Evolutionary conservation across 306 rosid species (phyloP), one percentile per base, ranked within the genome.

Genomic region (Gillenia trifoliata): DNA sequence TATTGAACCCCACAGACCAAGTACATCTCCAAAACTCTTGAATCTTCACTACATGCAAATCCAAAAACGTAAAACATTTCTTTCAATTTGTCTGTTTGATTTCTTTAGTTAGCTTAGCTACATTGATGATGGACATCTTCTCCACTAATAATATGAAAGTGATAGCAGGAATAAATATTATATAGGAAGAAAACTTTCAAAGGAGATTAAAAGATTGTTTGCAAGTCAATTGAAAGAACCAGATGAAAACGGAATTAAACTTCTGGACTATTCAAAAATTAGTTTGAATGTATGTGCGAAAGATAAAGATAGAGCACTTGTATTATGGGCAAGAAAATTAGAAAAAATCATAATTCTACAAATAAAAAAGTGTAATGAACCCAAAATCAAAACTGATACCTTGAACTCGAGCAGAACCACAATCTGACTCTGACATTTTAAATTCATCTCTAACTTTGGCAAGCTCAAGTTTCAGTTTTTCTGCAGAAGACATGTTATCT

Each of bases 381-480:
- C 23, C 34, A 34, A 60, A 22, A 65, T 61, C 28, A 11, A 70
- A 64, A 43, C 52, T 64, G 66, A 78, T 89, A 93, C 98, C 96
- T 88, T 93, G 98, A 77, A 93, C 97, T 50, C 90, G 92, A 56
- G 93, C 81, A 70, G 98, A 93, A 75, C 97, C 98, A 73, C 98
- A 91, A 72, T 93, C 97, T 25, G 93, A 89, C 77, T 91, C 98
- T 2, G 98, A 91, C 96, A 91, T 87, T 80, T 91, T 93, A 81
- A 93, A 93, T 63, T 91, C 94, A 22, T 88, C 94, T 79, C 98
- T 88, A 19, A 89, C 88, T 86, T 86, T 88, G 36, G 87, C 76
- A 15, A 93, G 93, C 80, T 91, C 92, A 20, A 87, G 78, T 87
- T 93, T 93, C 90, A 91, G 11, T 86, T 87, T 91, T 55, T 93